Evolutionary conservation across 768 basidiomycete species (phyloP).

Genomic region (Leccinum variicolor): DNA sequence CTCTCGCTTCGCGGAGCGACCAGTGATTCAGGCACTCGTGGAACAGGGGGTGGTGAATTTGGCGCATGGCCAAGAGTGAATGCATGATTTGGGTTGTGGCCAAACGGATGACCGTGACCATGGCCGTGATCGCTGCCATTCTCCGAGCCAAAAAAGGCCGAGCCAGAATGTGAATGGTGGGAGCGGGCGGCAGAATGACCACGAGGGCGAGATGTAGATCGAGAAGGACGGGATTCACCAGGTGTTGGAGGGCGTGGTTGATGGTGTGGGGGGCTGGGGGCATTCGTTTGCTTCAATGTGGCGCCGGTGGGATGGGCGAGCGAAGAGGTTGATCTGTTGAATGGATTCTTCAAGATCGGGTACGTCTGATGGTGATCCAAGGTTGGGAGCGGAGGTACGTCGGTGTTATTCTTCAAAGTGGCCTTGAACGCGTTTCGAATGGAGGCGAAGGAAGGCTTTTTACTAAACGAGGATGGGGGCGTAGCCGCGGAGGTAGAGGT

Average conservation of each 20-base stretch:
- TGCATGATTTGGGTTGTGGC: constrained; percentile 25
- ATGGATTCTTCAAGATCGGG: constrained; percentile 75
- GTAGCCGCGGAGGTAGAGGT: constrained; percentile 17
- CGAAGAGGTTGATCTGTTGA: constrained; percentile 79
- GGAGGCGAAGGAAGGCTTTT: constrained; percentile 84
- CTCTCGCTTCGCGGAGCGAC: constrained; percentile 51
- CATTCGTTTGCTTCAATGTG: constrained; percentile 37
- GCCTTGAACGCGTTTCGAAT: constrained; percentile 85
- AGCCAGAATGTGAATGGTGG: constrained; percentile 74
- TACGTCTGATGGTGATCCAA: constrained; percentile 62
- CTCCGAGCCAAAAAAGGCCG: constrained; percentile 68
- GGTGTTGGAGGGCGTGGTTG: constrained; percentile 62
- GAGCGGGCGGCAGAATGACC: constrained; percentile 66
- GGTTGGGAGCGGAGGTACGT: constrained; percentile 74
- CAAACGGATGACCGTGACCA: constrained; percentile 33
- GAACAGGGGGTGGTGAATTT: constrained; percentile 73
- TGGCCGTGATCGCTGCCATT: constrained; percentile 66
- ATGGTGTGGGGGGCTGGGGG: constrained; percentile 44
- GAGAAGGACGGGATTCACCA: constrained; percentile 35
- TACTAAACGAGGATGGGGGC: constrained; percentile 53
- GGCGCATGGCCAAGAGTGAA: constrained; percentile 27
- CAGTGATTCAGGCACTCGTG: constrained; percentile 66
- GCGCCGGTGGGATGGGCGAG: constrained; percentile 47
- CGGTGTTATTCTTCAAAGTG: constrained; percentile 44
- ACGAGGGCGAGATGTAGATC: constrained; percentile 44